Conservation (phyloP, 208 protist species). For the Acanthamoeba sp. region DNA sequence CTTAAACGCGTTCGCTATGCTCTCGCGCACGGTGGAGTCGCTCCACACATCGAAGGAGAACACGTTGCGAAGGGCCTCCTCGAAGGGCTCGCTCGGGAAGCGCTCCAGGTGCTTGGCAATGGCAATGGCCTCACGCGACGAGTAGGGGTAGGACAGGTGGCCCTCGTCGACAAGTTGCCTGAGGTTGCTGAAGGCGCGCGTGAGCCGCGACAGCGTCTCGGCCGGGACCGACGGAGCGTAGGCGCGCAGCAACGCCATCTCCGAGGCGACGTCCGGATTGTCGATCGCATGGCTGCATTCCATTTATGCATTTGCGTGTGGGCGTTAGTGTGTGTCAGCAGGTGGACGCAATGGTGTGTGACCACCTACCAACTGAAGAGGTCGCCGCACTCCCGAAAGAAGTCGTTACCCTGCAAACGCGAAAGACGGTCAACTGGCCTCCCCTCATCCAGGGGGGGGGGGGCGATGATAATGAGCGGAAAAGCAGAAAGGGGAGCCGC, state of each 20-base stretch:
- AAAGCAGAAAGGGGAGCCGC: not conserved
- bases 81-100: conserved; percentile 91
- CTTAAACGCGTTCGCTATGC: conserved; percentile 2
- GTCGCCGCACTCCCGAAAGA: conserved; percentile 94
- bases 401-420: conserved; percentile 95
- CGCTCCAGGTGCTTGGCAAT: conserved; percentile 94
- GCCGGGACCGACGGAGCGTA: conserved; percentile 78
- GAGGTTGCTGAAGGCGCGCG: not conserved
- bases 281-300: conserved; percentile 89
- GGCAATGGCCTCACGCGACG: conserved; percentile 92
- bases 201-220: conserved; percentile 36
- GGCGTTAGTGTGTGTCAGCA: not conserved
- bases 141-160: conserved; percentile 64
- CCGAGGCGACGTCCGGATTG: conserved; percentile 91
- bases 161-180: conserved; percentile 51
- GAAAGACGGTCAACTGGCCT: not conserved
- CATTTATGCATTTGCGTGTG: not conserved
- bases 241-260: conserved; percentile 86
- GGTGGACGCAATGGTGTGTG: not conserved
- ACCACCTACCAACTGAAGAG: conserved; percentile 88
- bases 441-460: not conserved
- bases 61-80: conserved; percentile 60
- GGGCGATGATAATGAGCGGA: too few species aligned
- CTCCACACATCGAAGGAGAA: conserved; percentile 65
- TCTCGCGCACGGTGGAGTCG: not conserved